Conservation (phyloP, 805 yeast species). For the Wickerhamomyces subpelliculosus region DNA sequence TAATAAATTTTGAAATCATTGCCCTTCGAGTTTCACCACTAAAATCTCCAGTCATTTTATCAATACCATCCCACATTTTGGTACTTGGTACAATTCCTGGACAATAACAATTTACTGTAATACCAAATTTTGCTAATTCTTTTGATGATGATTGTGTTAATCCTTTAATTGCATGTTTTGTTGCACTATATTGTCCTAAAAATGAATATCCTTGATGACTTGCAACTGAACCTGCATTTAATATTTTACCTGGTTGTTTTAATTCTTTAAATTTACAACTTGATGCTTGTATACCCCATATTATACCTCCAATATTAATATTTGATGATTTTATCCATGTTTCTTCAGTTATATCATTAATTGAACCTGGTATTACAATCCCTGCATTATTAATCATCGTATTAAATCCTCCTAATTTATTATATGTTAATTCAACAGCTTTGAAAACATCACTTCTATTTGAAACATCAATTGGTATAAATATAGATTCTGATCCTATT, state of each 20-base stretch:
- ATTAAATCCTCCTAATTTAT: slow-evolving; percentile 26
- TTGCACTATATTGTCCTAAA: slow-evolving; percentile 27
- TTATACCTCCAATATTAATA: slow-evolving; percentile 26
- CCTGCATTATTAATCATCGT: slow-evolving; percentile 33
- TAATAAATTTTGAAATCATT: slow-evolving; percentile 10
- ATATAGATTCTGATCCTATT: slow-evolving; percentile 16
- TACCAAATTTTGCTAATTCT: slow-evolving; percentile 23
- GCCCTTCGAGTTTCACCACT: slow-evolving; percentile 13
- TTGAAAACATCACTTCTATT: slow-evolving; percentile 16
- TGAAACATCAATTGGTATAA: slow-evolving; percentile 21
- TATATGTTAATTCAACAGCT: slow-evolving; percentile 23
- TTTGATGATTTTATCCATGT: slow-evolving; percentile 17
- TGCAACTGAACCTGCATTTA: slow-evolving; percentile 30
- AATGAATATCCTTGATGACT: slow-evolving; percentile 26
- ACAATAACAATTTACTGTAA: slow-evolving; percentile 24
- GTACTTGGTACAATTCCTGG: slow-evolving; percentile 28
- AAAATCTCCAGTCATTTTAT: slow-evolving; percentile 6
- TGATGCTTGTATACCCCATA: slow-evolving; percentile 29
- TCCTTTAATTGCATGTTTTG: slow-evolving; percentile 24
- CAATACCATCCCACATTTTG: slow-evolving; percentile 18
- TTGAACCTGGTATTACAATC: slow-evolving; percentile 20
- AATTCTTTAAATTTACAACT: slow-evolving; percentile 20
- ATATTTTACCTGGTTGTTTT: slow-evolving; percentile 29
- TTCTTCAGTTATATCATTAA: slow-evolving; percentile 22
- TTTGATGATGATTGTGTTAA: slow-evolving; percentile 24